phyloP scores from a whole-genome alignment of 345 rosid species.

The Populus nigra region DNA sequence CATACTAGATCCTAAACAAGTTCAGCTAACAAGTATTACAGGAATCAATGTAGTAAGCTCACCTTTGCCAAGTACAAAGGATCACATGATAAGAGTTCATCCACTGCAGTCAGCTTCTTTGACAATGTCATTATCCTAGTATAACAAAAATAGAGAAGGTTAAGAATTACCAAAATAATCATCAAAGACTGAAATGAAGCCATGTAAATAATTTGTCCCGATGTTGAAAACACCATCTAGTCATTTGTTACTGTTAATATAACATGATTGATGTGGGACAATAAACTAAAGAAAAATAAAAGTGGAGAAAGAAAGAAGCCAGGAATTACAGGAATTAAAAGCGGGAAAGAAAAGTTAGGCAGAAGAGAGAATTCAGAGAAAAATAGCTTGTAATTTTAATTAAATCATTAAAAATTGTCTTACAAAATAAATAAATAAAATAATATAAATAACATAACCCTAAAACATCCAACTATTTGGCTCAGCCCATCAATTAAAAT shows the following conservation, averaged over 20 bases:
- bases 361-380: too few species aligned
- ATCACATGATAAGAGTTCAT: constrained; percentile 76
- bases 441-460: too few species aligned
- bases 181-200: neutral
- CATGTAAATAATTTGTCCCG: neutral
- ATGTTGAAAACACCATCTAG: neutral
- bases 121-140: constrained; percentile 79
- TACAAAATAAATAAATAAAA: too few species aligned
- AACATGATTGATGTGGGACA: neutral
- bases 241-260: neutral
- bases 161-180: neutral
- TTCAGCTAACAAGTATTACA: neutral
- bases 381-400: too few species aligned
- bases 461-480: too few species aligned
- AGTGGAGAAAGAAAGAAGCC: too few species aligned
- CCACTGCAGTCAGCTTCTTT: constrained; percentile 73
- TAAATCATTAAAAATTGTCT: too few species aligned
- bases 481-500: too few species aligned
- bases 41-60: constrained; percentile 16
- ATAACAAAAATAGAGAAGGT: neutral
- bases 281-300: too few species aligned
- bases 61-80: constrained; percentile 80
- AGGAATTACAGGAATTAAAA: too few species aligned
- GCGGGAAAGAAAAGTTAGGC: too few species aligned
- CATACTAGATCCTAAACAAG: constrained; percentile 13